Conservation (phyloP, 768 basidiomycete genomes). For the Podaxis sp. region DNA sequence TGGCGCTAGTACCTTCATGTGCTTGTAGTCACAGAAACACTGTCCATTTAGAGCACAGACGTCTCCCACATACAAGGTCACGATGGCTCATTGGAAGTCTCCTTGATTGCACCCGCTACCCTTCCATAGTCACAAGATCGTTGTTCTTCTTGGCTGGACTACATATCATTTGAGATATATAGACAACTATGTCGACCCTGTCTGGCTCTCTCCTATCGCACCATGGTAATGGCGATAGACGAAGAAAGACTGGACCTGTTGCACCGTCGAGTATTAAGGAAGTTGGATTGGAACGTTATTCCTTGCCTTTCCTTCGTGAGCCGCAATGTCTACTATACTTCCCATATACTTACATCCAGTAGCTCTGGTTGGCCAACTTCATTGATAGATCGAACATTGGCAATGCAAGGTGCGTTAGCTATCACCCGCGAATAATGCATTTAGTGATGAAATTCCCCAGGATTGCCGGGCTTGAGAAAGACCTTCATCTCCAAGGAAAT, state of each 20-base stretch:
- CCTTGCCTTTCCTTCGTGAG: constrained; percentile 30
- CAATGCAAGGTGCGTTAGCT: constrained; percentile 19
- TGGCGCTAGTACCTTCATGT: too few relatives aligned
- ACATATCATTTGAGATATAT: not conserved
- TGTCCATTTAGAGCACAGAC: too few relatives aligned
- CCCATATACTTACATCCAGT: not conserved
- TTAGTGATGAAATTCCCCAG: constrained; percentile 14
- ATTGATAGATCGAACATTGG: constrained; percentile 30
- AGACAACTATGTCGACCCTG: not conserved
- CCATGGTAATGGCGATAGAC: not conserved
- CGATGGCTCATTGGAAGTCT: not conserved
- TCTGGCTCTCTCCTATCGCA: not conserved
- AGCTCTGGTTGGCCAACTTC: constrained; percentile 16
- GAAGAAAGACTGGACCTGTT: not conserved
- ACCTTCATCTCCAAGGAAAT: constrained; percentile 24
- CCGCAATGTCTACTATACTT: constrained; percentile 14
- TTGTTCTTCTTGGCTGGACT: not conserved
- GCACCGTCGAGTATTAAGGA: constrained; percentile 21
- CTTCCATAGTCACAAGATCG: not conserved
- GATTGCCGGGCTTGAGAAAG: constrained; percentile 25
- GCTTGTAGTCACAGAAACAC: too few relatives aligned
- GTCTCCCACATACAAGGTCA: not conserved
- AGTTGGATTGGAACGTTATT: constrained; percentile 31
- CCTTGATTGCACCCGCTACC: not conserved
- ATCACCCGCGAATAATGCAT: not conserved